Evolutionary conservation across 495 filamentous ascomycete species (phyloP).

Genomic region (Achaetomiella virescens): DNA sequence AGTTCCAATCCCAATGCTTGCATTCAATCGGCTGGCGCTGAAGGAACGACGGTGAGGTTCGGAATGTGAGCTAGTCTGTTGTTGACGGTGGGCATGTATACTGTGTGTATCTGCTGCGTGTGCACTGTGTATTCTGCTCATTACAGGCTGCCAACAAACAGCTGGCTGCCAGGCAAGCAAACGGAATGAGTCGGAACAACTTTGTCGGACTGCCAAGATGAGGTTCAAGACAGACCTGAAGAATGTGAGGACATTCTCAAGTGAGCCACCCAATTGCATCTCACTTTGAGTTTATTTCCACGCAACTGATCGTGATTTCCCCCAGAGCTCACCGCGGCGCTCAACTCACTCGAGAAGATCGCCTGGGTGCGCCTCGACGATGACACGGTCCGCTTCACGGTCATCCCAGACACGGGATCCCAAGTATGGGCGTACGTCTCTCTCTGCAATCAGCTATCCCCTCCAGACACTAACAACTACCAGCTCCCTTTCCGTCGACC

Average conservation of each 20-base stretch:
- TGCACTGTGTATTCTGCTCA: no score
- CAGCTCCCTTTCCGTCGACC: slow-evolving; percentile 57
- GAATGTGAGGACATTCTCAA: slow-evolving; percentile 79
- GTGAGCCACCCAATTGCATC: slow-evolving; percentile 37
- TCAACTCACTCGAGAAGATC: slow-evolving; percentile 81
- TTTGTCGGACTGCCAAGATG: slow-evolving; percentile 48
- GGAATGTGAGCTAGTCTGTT: no score
- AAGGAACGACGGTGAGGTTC: no score
- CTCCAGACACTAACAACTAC: slow-evolving; percentile 1
- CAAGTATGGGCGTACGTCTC: slow-evolving; percentile 91
- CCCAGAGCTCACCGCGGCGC: slow-evolving; percentile 74
- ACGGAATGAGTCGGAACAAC: no score
- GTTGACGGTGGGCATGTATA: no score
- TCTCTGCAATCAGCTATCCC: neutral
- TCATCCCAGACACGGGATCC: slow-evolving; percentile 85
- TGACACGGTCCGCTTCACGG: slow-evolving; percentile 83
- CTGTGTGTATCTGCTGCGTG: no score
- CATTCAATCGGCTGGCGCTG: no score
- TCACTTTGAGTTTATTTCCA: neutral
- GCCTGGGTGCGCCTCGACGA: slow-evolving; percentile 90
- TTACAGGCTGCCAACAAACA: no score
- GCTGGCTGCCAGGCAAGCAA: no score
- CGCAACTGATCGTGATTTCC: no score
- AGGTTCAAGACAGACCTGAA: slow-evolving; percentile 73
- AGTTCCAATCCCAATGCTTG: no score